Base-by-base conservation (phyloP, 495 filamentous ascomycete species). In the Astrothelium macrocarpum region DNA sequence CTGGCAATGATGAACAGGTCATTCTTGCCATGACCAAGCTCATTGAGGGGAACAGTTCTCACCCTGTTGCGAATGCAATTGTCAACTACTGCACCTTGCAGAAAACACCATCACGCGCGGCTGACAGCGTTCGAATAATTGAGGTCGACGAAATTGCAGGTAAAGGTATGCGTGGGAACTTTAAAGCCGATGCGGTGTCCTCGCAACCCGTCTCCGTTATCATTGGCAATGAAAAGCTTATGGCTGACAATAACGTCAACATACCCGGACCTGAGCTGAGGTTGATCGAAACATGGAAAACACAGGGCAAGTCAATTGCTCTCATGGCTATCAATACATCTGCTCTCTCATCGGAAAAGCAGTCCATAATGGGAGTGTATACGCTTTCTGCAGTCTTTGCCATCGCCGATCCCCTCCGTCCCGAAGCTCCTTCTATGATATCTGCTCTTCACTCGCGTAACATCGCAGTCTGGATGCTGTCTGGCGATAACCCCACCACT, bases 61-160 rank as follows among this genome's bases (percentile, higher is more conserved):
- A 97, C 71, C 91, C 93, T 0, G 83, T 97, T 42, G 94, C 90
- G 2, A 89, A 84, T 58, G 91, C 94, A 23, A 80, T 96, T n/a
- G 78, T 86, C 1, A 72, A 76, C 1, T 90, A 87, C 69, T 93
- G 90, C 71, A 7, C 29, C 2, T 45, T 59, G 16, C 36, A 20
- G 29, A 10, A 29, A 18, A 26, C 59, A 7, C 56, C 67, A 11
- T 29, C 49, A 26, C 49, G 20, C 10, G 25, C 49, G 2, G 10
- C 0, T 7, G 62, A 74, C 9, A 65, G 53, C 1, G 70, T 82
- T 11, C 28, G 73, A 1, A 72, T 81, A 29, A 74, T 77, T 0
- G 77, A 82, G 34, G 80, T 89, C 20, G 80, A 88, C 26, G 93
- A 97, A 71, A 79, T 90, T 3, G 81, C 90, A 5, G 93, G 93